Conservation (phyloP, 2,329 filamentous ascomycete species). For the Xylaria sp. region DNA sequence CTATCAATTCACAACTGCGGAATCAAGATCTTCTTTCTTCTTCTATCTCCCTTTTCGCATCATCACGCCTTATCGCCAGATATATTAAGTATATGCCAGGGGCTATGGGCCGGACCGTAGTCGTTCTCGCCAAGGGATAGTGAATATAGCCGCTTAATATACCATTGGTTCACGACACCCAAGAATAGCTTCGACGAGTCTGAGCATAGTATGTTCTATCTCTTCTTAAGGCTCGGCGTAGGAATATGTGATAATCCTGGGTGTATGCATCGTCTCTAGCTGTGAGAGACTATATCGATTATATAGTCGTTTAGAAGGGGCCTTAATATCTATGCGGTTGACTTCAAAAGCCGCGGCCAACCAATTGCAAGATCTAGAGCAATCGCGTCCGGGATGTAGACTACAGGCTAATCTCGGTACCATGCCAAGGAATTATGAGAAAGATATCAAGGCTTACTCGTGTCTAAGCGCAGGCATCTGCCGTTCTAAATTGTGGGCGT, state of each 20-base stretch:
- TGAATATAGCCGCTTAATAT: constrained; percentile 27
- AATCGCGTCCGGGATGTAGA: constrained; percentile 15
- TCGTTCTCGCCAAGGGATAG: not conserved
- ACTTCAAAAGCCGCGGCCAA: constrained; percentile 14
- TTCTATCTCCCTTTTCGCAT: not conserved
- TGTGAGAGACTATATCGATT: not conserved
- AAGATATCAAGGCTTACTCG: not conserved
- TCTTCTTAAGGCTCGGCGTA: not conserved
- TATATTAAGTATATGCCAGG: not conserved
- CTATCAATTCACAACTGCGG: constrained; percentile 2
- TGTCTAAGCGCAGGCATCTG: not conserved
- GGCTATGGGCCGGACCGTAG: not conserved
- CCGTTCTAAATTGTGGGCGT: not conserved
- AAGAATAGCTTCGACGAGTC: not conserved
- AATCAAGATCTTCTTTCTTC: not conserved
- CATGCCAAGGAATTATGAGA: not conserved
- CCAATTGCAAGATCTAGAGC: constrained; percentile 17
- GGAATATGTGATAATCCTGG: not conserved
- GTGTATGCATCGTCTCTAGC: not conserved
- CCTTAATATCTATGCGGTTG: not conserved
- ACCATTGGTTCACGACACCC: constrained; percentile 10
- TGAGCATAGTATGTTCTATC: constrained; percentile 10
- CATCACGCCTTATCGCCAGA: not conserved
- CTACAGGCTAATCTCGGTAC: constrained; percentile 27
- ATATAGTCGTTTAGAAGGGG: not conserved